phyloP scores from a whole-genome alignment of 257 asterid genomes.

The Phtheirospermum japonicum region DNA sequence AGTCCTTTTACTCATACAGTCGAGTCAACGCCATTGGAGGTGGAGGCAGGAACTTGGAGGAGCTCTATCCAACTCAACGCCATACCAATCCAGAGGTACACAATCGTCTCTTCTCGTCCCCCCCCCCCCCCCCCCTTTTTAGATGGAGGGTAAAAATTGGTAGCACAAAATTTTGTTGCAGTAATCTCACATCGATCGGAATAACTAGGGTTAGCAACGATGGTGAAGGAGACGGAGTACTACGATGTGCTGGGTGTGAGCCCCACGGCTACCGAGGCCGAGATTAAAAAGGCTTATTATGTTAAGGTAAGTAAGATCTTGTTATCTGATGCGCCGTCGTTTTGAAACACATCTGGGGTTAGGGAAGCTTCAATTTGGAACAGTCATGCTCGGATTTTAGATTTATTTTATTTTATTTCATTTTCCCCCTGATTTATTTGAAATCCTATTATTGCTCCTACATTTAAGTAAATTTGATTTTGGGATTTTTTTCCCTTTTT shows the following conservation, averaged over 20 bases:
- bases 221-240: slow-evolving; percentile 80
- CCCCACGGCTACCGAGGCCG: slow-evolving; percentile 65
- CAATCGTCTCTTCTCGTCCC: background rate
- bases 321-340: slow-evolving; percentile 16
- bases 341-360: slow-evolving; percentile 17
- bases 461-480: slow-evolving; percentile 18
- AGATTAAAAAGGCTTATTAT: slow-evolving; percentile 74
- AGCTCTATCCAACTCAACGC: background rate
- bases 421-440: background rate
- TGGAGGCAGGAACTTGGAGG: slow-evolving; percentile 17
- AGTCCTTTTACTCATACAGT: background rate
- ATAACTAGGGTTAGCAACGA: slow-evolving; percentile 29
- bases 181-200: slow-evolving; percentile 25
- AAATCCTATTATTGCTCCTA: background rate
- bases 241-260: slow-evolving; percentile 75
- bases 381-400: slow-evolving; percentile 15
- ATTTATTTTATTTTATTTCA: background rate
- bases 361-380: slow-evolving; percentile 16
- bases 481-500: slow-evolving; percentile 1
- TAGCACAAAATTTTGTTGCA: slow-evolving; percentile 7
- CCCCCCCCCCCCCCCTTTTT: too few relatives aligned
- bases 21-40: slow-evolving; percentile 35
- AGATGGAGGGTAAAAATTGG: slow-evolving; percentile 2
- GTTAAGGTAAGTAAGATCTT: slow-evolving; percentile 50
- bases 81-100: slow-evolving; percentile 4